phyloP scores from a whole-genome alignment of 2,329 filamentous ascomycete genomes.

The Penicillium sp. region DNA sequence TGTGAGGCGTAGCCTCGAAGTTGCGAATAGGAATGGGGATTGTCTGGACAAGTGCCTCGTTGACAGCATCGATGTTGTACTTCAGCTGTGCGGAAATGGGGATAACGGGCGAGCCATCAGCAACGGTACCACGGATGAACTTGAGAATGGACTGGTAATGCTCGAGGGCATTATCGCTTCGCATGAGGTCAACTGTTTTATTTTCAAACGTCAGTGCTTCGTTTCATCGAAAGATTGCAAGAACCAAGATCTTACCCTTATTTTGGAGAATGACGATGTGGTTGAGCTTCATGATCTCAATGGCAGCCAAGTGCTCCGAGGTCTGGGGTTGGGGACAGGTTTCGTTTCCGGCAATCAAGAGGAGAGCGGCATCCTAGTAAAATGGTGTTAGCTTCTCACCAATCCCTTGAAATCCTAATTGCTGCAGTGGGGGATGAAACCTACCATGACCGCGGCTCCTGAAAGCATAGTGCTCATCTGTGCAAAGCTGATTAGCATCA shows the following conservation, averaged over 20 bases:
- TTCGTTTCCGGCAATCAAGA: conserved; percentile 98
- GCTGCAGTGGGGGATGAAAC: not conserved
- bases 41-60: conserved; percentile 91
- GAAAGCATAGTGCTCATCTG: conserved; percentile 99
- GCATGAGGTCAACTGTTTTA: conserved; percentile 79
- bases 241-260: conserved; percentile 56
- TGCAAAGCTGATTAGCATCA: conserved; percentile 2
- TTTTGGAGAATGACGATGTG: conserved; percentile 99
- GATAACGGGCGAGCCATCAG: conserved; percentile 91
- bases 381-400: not conserved
- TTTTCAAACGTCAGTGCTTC: not conserved
- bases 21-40: conserved; percentile 90
- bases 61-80: conserved; percentile 98
- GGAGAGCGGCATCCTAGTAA: conserved; percentile 73
- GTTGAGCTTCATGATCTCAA: conserved; percentile 99
- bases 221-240: not conserved
- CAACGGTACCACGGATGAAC: conserved; percentile 96
- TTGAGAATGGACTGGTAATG: conserved; percentile 98
- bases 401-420: not conserved
- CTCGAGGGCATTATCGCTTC: conserved; percentile 86
- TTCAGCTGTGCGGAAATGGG: conserved; percentile 97
- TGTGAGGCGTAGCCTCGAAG: conserved; percentile 88
- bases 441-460: conserved; percentile 88
- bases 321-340: conserved; percentile 97
- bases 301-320: conserved; percentile 96